Base-by-base conservation (phyloP, 1,284 basidiomycete species). In the Puccinia novopanici region DNA sequence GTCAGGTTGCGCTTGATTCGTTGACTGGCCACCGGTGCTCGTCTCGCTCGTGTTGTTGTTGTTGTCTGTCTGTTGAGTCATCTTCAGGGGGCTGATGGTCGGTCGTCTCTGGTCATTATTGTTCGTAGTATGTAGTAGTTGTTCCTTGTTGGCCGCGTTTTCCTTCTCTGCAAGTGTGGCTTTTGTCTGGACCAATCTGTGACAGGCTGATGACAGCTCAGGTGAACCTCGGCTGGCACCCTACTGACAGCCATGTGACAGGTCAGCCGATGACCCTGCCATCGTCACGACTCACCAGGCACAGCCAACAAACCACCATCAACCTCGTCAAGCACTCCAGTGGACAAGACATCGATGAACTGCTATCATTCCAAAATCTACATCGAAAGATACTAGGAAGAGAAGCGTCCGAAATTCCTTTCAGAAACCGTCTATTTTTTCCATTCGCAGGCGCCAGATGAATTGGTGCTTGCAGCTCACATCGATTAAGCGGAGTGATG, bases 401-500 rank as follows among this genome's bases (percentile, higher is more conserved):
- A 59, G 30, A 15, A 15, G 13, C 19, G n/a, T 12, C 37, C 4
- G 34, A 34, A 34, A 34, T 1, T 34, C 34, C 40, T 65, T 37
- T 65, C 37, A 40, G 40, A 34, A 10, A 65, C 24, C 63, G 3
- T 48, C 3, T 27, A 54, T 54, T n/a, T 27, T 65, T 48, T 48
- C 42, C 42, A 45, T 17, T 24, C 15, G 42, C 40, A 42, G 48
- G 22, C 63, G 63, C 48, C 63, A 67, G 63, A 67, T 67, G 63
- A 67, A 27, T 67, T 27, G 63, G 22, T 48, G 42, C 42, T 42
- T 67, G 42, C 40, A 19, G 63, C 37, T 24, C 10, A 45, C 0
- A 67, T 67, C 40, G 37, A 45, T 67, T 42, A 48, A 67, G 63
- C 63, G 63, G 63, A 67, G 63, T 59, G 42, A 80, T 80, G 78